A percentile compares a stretch with the other conserved stretches of the same genome.
Conservation (phyloP, 441 rosid genomes). For the Flueggea neowawraea region DNA sequence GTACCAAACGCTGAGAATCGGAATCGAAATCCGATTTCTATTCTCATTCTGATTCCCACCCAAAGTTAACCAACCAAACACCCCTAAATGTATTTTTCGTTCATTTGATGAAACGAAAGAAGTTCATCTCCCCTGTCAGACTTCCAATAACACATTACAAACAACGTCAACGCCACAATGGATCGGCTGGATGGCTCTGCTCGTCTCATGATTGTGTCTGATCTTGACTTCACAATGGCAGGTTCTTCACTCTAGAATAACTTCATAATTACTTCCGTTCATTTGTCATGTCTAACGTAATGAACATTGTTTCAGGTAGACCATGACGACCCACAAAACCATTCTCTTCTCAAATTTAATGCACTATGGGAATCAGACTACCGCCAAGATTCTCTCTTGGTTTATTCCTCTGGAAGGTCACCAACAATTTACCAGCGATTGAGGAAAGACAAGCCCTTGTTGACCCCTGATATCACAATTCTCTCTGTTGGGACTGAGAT, state of each 20-base stretch:
- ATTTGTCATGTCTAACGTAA: background rate
- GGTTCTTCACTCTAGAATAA: background rate
- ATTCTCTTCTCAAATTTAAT: conserved; percentile 66
- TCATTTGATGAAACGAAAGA: too few relatives aligned
- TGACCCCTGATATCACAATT: conserved; percentile 88
- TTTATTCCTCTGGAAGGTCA: conserved; percentile 86
- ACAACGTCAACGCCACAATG: conserved; percentile 25
- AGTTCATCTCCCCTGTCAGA: too few relatives aligned
- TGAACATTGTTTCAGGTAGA: conserved; percentile 51
- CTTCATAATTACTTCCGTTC: background rate
- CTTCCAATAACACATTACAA: too few relatives aligned
- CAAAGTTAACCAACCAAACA: too few relatives aligned
- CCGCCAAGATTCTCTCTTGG: conserved; percentile 73
- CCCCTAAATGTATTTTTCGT: too few relatives aligned
- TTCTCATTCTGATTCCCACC: too few relatives aligned
- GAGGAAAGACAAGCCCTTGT: conserved; percentile 66
- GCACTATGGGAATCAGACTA: conserved; percentile 82
- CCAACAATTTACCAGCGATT: conserved; percentile 49
- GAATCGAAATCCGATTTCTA: too few relatives aligned
- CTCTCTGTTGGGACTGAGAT: conserved; percentile 98
- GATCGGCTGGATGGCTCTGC: conserved; percentile 62
- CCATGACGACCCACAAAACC: conserved; percentile 75
- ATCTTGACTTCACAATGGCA: conserved; percentile 97
- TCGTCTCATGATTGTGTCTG: conserved; percentile 87
- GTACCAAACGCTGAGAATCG: too few relatives aligned